Percentiles rank a stretch among this genome's conserved stretches.
These are phyloP conservation scores for Trichoderma atrobrunneum DNA, from an alignment of 2,329 filamentous ascomycete genomes.

Conservation along the genomic window DNA sequence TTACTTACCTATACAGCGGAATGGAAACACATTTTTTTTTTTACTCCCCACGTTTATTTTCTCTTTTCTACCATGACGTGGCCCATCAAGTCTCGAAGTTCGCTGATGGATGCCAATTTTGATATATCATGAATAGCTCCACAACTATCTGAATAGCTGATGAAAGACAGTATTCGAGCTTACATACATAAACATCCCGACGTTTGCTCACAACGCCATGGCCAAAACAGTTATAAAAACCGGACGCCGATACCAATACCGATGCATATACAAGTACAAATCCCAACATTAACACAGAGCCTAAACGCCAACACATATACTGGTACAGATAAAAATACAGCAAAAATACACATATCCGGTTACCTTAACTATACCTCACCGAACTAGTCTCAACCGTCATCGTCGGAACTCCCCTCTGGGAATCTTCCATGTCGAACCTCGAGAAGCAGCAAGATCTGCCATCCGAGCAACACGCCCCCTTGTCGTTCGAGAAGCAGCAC, in stretches of 20 bases:
- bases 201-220: not conserved
- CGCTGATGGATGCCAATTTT: not conserved
- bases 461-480: not conserved
- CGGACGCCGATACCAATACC: not conserved
- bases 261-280: not conserved
- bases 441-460: not conserved
- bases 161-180: not conserved
- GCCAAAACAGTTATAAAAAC: not conserved
- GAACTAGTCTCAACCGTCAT: not conserved
- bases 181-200: not conserved
- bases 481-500: constrained; percentile 19
- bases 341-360: not conserved
- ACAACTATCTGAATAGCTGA: not conserved
- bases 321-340: not conserved
- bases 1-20: not conserved
- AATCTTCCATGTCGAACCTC: not conserved
- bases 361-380: not conserved
- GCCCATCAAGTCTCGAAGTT: not conserved
- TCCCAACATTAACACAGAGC: not conserved
- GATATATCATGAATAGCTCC: not conserved
- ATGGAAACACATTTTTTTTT: not conserved
- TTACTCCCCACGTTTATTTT: too few relatives aligned
- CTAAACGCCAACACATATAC: not conserved
- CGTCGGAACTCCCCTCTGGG: not conserved
- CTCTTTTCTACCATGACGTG: not conserved